Evolutionary conservation across 495 filamentous ascomycete genomes (phyloP).

Genomic region (Hypoxylon perforatum): DNA sequence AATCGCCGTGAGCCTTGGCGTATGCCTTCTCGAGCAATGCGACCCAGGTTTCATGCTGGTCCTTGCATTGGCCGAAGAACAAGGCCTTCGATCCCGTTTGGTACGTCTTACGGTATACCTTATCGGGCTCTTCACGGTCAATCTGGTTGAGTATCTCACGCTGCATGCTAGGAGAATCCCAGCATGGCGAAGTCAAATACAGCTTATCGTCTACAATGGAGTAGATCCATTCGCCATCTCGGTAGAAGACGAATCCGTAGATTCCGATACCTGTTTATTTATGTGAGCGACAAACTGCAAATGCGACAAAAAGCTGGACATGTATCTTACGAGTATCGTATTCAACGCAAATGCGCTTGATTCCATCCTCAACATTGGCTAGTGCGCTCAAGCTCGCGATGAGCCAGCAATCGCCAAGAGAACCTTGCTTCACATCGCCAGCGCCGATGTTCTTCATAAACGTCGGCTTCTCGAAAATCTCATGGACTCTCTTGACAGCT

Average conservation of each 20-base stretch:
- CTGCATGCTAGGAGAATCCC: conserved; percentile 70
- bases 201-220: conserved; percentile 87
- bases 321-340: conserved; percentile 64
- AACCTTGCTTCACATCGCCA: conserved; percentile 82
- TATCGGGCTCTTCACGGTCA: conserved; percentile 74
- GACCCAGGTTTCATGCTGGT: conserved; percentile 94
- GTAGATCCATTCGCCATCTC: conserved; percentile 95
- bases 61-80: conserved; percentile 87
- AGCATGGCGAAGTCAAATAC: conserved; percentile 84
- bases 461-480: conserved; percentile 88
- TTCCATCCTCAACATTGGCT: conserved; percentile 78
- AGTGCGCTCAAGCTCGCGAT: conserved; percentile 88
- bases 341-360: conserved; percentile 85
- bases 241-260: conserved; percentile 94
- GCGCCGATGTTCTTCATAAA: conserved; percentile 83
- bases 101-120: conserved; percentile 81
- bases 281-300: conserved; percentile 6
- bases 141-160: conserved; percentile 63
- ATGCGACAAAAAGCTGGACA: not conserved
- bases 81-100: conserved; percentile 84
- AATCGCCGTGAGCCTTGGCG: conserved; percentile 93
- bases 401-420: conserved; percentile 92
- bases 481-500: conserved; percentile 78
- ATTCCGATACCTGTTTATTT: conserved; percentile 73
- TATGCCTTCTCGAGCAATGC: conserved; percentile 95